These are phyloP conservation scores for Plasmodium ovale DNA, from an alignment of 169 alveolate genomes.

Conservation along the genomic window DNA sequence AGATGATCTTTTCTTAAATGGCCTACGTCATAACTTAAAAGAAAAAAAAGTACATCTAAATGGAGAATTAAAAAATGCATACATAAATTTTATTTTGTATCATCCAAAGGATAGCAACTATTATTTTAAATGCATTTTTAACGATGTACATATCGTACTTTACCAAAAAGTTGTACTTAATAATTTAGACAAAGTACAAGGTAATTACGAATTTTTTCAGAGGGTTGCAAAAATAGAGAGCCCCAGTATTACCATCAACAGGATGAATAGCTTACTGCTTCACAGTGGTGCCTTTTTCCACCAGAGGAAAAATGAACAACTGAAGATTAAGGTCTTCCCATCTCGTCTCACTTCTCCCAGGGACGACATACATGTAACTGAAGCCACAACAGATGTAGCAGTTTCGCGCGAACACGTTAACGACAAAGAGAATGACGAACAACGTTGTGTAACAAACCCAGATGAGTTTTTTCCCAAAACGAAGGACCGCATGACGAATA, in stretches of 20 bases:
- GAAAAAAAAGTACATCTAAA: background rate
- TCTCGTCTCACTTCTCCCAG: too few relatives aligned
- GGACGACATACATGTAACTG: too few relatives aligned
- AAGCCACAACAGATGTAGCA: too few relatives aligned
- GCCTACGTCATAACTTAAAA: background rate
- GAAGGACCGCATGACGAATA: too few relatives aligned
- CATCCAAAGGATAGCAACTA: background rate
- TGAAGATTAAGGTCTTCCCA: constrained; percentile 35
- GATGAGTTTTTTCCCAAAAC: too few relatives aligned
- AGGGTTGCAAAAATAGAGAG: background rate
- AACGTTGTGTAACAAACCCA: too few relatives aligned
- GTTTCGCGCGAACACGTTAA: too few relatives aligned
- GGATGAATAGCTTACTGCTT: background rate
- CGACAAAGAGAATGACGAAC: too few relatives aligned
- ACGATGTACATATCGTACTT: constrained; percentile 5
- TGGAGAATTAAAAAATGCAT: constrained; percentile 13
- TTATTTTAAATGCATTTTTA: constrained; percentile 16
- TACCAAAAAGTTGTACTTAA: constrained; percentile 22
- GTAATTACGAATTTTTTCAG: background rate
- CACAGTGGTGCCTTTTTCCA: background rate
- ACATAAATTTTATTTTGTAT: constrained; percentile 5
- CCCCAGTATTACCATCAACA: background rate
- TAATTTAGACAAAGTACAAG: background rate
- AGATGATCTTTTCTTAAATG: background rate
- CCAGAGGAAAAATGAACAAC: background rate